A percentile compares a stretch with the other conserved stretches of the same genome.
phyloP scores from a whole-genome alignment of 108 stramenopile species.

The Aurantiochytrium sp. region DNA sequence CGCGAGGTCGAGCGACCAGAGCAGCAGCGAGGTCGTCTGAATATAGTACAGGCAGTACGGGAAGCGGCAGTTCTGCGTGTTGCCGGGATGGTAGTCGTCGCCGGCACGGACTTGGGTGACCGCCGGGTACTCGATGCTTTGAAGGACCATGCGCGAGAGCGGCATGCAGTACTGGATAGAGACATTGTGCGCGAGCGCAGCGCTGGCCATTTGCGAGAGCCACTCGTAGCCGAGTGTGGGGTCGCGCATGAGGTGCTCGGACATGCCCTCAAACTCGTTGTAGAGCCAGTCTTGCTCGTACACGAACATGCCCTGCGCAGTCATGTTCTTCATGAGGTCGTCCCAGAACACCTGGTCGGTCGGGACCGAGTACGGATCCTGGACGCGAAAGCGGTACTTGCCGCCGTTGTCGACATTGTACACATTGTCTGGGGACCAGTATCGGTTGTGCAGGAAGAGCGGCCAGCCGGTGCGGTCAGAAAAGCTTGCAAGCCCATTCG shows the following conservation, averaged over 20 bases:
- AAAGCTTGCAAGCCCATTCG: constrained; percentile 38
- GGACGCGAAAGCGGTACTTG: constrained; percentile 39
- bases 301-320: constrained; percentile 43
- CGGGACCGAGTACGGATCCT: constrained; percentile 33
- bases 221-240: constrained; percentile 29
- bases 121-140: constrained; percentile 33
- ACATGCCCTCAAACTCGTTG: constrained; percentile 38
- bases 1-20: constrained; percentile 39
- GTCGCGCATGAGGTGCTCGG: background rate
- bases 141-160: constrained; percentile 42
- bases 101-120: constrained; percentile 54
- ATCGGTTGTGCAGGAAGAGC: constrained; percentile 47
- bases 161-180: constrained; percentile 57
- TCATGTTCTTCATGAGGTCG: constrained; percentile 38
- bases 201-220: constrained; percentile 45
- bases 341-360: constrained; percentile 42
- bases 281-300: constrained; percentile 63
- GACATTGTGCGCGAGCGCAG: constrained; percentile 32
- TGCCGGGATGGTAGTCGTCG: constrained; percentile 44
- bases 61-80: background rate
- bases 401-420: constrained; percentile 40
- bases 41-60: background rate
- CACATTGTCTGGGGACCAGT: constrained; percentile 42
- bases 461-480: constrained; percentile 4
- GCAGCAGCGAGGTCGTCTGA: constrained; percentile 40